phyloP scores from a whole-genome alignment of 2,329 filamentous ascomycete genomes.

The Tolypocladium album region DNA sequence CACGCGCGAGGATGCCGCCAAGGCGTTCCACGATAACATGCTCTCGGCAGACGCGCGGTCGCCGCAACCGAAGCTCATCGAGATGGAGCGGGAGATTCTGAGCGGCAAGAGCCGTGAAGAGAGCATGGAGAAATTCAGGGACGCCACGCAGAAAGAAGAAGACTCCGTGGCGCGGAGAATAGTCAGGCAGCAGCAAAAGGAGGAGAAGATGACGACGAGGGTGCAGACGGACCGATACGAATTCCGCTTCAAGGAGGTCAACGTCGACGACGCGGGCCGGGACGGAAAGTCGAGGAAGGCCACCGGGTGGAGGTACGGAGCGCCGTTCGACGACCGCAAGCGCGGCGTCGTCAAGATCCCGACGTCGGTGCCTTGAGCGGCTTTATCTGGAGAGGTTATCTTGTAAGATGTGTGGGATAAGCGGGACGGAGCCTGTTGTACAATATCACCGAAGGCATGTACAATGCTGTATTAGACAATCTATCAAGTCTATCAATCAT shows the following conservation, averaged over 20 bases:
- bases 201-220: slow-evolving; percentile 29
- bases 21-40: slow-evolving; percentile 50
- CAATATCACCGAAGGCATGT: slow-evolving; percentile 2
- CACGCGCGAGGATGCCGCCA: slow-evolving; percentile 54
- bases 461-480: slow-evolving; percentile 2
- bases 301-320: slow-evolving; percentile 54
- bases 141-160: slow-evolving; percentile 31
- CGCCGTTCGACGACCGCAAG: slow-evolving; percentile 50
- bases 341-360: slow-evolving; percentile 59
- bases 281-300: slow-evolving; percentile 39
- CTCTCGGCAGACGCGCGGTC: slow-evolving; percentile 50
- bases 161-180: slow-evolving; percentile 24
- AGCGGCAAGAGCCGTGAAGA: slow-evolving; percentile 24
- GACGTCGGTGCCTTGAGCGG: slow-evolving; percentile 42
- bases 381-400: slow-evolving; percentile 1
- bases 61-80: slow-evolving; percentile 50
- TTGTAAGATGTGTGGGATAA: not conserved
- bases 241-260: slow-evolving; percentile 51
- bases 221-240: slow-evolving; percentile 44
- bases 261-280: slow-evolving; percentile 44
- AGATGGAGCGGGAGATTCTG: slow-evolving; percentile 38
- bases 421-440: slow-evolving; percentile 1
- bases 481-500: not conserved
- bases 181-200: slow-evolving; percentile 19
- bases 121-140: slow-evolving; percentile 28